Evolutionary conservation across 192 early-diverging fungal species (phyloP), one percentile per base, ranked within the genome.

Genomic region (Rhizophlyctis rosea): DNA sequence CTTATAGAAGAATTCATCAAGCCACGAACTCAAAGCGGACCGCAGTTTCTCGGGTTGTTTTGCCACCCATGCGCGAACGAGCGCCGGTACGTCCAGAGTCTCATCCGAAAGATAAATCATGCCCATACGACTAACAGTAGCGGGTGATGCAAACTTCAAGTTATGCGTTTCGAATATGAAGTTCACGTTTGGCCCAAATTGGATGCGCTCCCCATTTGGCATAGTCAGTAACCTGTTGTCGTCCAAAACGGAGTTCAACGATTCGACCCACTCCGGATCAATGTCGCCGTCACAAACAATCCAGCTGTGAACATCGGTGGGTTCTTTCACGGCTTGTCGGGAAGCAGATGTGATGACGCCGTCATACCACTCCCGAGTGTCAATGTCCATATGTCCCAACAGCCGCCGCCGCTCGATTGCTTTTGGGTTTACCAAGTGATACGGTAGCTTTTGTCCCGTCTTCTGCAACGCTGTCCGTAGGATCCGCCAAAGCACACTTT

Each of bases 51-150:
- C 66, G 3, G 66, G 61, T 36, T 69, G 62, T 44, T 71, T 76
- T 11, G 28, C 39, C 1, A 83, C 3, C 81, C 81, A 83, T 1
- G 61, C 64, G 9, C 71, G 69, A 1, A 80, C 68, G 11, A 84
- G 47, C 4, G 71, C 66, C 30, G 65, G 50, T 23, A 68, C 33
- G 64, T 84, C 81, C 2, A 84, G 58, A 4, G 76, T 78, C 54
- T 84, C 82, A 57, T 84, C 82, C 1, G 81, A 83, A 27, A 84
- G 70, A 59, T 79, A 84, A 29, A 84, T 84, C 82, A 84, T 84
- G n/a, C 82, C 82, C 82, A 84, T 84, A 36, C 82, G 63, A 60
- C 78, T 81, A 4, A 84, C 78, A 9, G 82, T 84, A 5, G 82
- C 82, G 3, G 82, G 82, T 7, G 82, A 84, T 16, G 82, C 82